A percentile compares a stretch with the other conserved stretches of the same genome.
These are phyloP conservation scores for Cutaneotrichosporon sp. DNA, from an alignment of 1,284 basidiomycete species.

Conservation along the genomic window DNA sequence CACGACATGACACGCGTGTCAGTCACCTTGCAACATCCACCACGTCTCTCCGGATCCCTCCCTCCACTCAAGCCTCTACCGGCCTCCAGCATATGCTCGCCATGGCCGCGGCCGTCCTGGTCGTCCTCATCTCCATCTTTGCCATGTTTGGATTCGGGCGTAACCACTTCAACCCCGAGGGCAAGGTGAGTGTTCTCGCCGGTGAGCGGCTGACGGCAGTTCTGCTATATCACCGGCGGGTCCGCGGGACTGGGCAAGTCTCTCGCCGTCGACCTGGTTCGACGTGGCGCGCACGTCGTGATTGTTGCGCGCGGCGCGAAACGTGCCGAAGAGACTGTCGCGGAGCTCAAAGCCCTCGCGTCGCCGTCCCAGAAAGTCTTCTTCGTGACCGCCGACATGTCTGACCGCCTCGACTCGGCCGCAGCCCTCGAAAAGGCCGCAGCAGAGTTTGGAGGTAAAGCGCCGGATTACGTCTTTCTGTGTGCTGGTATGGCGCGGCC, in stretches of 20 bases:
- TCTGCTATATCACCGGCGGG: constrained; percentile 74
- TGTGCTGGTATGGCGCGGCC: constrained; percentile 70
- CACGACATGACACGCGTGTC: too few species aligned
- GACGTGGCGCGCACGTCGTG: constrained; percentile 69
- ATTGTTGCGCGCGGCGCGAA: constrained; percentile 67
- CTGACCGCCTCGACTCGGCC: constrained; percentile 52
- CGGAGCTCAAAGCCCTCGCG: constrained; percentile 55
- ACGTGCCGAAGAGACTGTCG: constrained; percentile 58
- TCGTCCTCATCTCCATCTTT: constrained; percentile 8
- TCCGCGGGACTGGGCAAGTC: constrained; percentile 71
- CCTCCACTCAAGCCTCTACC: too few species aligned
- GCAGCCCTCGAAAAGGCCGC: constrained; percentile 61
- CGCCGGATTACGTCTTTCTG: constrained; percentile 69
- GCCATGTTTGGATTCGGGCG: constrained; percentile 5
- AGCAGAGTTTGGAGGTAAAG: constrained; percentile 53
- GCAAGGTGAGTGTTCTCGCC: constrained; percentile 41
- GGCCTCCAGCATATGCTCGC: too few species aligned
- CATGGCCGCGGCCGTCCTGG: background rate
- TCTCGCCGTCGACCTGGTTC: constrained; percentile 63
- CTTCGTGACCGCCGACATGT: constrained; percentile 61
- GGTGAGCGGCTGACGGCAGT: constrained; percentile 47
- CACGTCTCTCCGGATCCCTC: background rate
- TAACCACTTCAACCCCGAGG: constrained; percentile 25
- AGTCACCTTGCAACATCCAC: background rate
- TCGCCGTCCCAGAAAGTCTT: constrained; percentile 57